phyloP scores from a whole-genome alignment of 768 basidiomycete species.

The Porphyrellus cyaneotinctus region DNA sequence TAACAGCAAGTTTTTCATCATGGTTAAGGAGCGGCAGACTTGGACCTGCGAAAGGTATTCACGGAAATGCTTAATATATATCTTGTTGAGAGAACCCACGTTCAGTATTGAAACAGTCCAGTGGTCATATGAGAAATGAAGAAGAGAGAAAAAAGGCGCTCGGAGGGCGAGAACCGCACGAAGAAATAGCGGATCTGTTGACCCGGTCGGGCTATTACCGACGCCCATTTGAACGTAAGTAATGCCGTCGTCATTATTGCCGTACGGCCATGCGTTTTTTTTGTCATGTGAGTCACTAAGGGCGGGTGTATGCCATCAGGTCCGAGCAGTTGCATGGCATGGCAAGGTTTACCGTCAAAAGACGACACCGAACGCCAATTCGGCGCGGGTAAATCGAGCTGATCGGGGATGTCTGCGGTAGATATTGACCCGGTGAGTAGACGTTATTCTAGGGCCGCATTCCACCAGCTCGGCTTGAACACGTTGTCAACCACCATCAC shows the following conservation, averaged over 20 bases:
- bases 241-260: background rate
- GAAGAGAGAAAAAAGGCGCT: background rate
- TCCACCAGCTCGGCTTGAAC: too few species aligned
- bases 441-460: too few species aligned
- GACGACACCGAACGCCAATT: too few species aligned
- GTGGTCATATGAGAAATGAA: background rate
- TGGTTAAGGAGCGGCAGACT: conserved; percentile 1
- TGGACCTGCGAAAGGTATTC: background rate
- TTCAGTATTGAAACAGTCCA: background rate
- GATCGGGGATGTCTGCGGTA: too few species aligned
- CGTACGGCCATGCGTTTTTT: too few species aligned
- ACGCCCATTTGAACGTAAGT: background rate
- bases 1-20: conserved; percentile 20
- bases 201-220: background rate
- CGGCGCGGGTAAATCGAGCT: too few species aligned
- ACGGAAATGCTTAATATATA: conserved; percentile 6
- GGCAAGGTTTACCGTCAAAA: too few species aligned
- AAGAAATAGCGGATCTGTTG: conserved; percentile 6
- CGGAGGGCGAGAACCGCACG: background rate
- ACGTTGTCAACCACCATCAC: too few species aligned
- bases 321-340: too few species aligned
- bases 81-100: background rate
- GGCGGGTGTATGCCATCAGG: too few species aligned
- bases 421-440: too few species aligned
- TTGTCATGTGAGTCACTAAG: too few species aligned